phyloP scores from a whole-genome alignment of 2,329 filamentous ascomycete genomes.

The Samsoniella hepiali region DNA sequence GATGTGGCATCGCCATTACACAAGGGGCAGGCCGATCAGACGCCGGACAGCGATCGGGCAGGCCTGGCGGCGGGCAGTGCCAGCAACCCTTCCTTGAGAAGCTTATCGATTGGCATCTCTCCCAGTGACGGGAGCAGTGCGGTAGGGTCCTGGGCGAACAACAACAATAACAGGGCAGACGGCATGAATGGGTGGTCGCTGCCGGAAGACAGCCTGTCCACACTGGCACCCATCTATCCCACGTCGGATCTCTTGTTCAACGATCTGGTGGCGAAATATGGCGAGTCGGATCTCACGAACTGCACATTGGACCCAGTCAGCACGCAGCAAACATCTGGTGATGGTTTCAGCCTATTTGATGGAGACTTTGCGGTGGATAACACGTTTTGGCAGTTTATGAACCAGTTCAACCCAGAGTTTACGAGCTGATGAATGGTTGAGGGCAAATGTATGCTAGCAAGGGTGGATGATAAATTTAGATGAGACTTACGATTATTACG shows the following conservation, averaged over 20 bases:
- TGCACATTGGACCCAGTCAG: not conserved
- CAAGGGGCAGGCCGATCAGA: not conserved
- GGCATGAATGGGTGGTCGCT: slow-evolving; percentile 14
- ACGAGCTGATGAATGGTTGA: not conserved
- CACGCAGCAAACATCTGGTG: slow-evolving; percentile 17
- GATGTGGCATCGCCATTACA: not conserved
- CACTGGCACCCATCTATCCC: slow-evolving; percentile 54
- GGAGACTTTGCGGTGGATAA: slow-evolving; percentile 51
- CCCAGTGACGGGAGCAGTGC: slow-evolving; percentile 17
- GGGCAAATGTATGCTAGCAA: not conserved
- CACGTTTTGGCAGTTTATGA: slow-evolving; percentile 55
- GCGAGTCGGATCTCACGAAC: slow-evolving; percentile 21
- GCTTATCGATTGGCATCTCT: slow-evolving; percentile 7
- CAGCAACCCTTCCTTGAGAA: not conserved
- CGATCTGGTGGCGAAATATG: slow-evolving; percentile 45
- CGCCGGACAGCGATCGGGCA: not conserved
- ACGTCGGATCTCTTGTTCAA: slow-evolving; percentile 57
- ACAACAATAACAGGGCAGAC: not conserved
- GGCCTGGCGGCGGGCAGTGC: not conserved
- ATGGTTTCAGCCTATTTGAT: slow-evolving; percentile 38
- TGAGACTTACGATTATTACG: not conserved
- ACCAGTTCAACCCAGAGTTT: slow-evolving; percentile 27
- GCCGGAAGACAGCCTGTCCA: slow-evolving; percentile 37
- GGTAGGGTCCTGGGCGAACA: slow-evolving; percentile 8
- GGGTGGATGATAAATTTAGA: not conserved